phyloP scores from a whole-genome alignment of 768 basidiomycete genomes.

The Crepidotus variabilis region DNA sequence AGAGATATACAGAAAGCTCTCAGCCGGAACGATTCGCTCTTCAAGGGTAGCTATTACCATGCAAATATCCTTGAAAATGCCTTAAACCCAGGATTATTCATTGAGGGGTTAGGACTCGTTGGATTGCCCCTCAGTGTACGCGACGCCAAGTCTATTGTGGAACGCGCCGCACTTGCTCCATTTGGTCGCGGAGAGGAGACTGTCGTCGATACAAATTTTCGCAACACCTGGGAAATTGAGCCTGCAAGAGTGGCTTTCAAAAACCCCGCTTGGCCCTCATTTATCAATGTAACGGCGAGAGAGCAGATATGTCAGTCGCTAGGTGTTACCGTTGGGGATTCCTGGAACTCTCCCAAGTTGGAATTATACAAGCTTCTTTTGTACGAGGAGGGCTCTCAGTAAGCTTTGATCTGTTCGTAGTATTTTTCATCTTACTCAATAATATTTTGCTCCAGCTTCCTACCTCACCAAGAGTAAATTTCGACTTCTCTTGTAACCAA shows the following conservation, averaged over 20 bases:
- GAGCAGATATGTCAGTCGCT: constrained; percentile 30
- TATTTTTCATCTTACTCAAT: no score
- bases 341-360: constrained; percentile 22
- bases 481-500: background rate
- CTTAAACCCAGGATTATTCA: constrained; percentile 36
- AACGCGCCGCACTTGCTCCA: constrained; percentile 33
- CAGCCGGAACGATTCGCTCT: constrained; percentile 21
- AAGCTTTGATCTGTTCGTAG: constrained; percentile 12
- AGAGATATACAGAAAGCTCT: constrained; percentile 28
- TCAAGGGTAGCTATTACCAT: constrained; percentile 32
- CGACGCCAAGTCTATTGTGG: constrained; percentile 36
- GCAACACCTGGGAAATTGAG: constrained; percentile 52
- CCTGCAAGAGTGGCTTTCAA: constrained; percentile 32
- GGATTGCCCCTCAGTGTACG: constrained; percentile 38
- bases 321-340: constrained; percentile 27
- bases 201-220: constrained; percentile 36
- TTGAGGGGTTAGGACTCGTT: constrained; percentile 36
- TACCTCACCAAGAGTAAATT: constrained; percentile 44
- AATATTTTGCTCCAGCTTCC: constrained; percentile 25
- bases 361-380: constrained; percentile 46
- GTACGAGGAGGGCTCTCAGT: constrained; percentile 51
- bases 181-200: constrained; percentile 43
- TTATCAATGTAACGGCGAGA: constrained; percentile 25
- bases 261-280: constrained; percentile 38
- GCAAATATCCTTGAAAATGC: constrained; percentile 18